Base-by-base conservation (phyloP, 208 protist genomes). In the Trypanosomatidae sp. region DNA sequence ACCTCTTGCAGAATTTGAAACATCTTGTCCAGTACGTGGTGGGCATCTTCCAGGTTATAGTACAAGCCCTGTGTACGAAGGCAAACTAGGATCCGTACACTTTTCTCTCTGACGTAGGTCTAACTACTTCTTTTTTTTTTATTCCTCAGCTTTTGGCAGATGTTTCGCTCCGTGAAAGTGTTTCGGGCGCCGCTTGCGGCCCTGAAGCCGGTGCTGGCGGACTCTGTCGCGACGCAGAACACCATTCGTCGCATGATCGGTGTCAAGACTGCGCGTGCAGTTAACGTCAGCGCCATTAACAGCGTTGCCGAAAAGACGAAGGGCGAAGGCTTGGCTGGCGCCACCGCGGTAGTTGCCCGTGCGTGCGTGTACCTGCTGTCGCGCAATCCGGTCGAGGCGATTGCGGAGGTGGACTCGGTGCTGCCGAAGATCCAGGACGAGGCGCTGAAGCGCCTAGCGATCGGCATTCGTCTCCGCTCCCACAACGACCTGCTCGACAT, bases 281-380 rank as follows among this genome's bases (percentile, higher is more conserved):
- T 67, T 1, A 91, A 96, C 69, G 71, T 84, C 64, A 85, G 60
- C 67, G 84, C 80, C 9, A 82, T 94, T 43, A 84, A 95, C 81
- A 87, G 82, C 50, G 69, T 91, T 44, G 73, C 85, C 33, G 86
- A 90, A 60, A 96, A 95, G 77, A 86, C 87, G 41, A 91, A 91
- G 25, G 90, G 90, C 25, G 76, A 91, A 36, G 92, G 92, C 0
- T 52, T 94, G 10, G 81, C 83, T 39, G 92, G 90, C 7, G 65
- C 62, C 17, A 87, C 92, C 4, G 82, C 89, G 41, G 25, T 71
- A 33, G 76, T 96, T 0, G 78, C 81, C 33, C 86, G 83, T 43
- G 84, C 89, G 3, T 64, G 30, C 13, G 74, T 90, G 28, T 94
- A 89, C 68, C 71, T 93, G 3, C 36, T 74, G 13, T 76, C 79